Percentiles rank a stretch among this genome's conserved stretches.
phyloP scores from a whole-genome alignment of 805 yeast genomes.

The Danielia reshetovae region DNA sequence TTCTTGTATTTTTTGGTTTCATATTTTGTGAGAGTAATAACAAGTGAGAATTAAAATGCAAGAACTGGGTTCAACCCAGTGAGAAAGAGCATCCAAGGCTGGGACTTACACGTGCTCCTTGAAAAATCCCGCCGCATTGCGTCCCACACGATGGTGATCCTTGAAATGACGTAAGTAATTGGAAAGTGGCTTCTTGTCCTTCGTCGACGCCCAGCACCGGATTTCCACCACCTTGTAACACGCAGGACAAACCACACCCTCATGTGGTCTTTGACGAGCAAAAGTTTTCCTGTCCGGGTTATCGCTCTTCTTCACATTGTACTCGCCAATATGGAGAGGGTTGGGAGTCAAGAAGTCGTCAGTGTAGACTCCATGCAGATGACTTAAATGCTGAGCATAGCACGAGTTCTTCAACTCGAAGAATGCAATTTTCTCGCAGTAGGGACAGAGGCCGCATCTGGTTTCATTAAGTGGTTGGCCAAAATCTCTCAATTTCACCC shows the following conservation, averaged over 20 bases:
- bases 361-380: constrained; percentile 30
- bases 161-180: constrained; percentile 17
- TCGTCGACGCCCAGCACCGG: constrained; percentile 15
- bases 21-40: too few relatives aligned
- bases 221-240: constrained; percentile 23
- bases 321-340: constrained; percentile 21
- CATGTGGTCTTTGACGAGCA: constrained; percentile 19
- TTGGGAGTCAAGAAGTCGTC: constrained; percentile 28
- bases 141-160: constrained; percentile 11
- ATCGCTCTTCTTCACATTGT: constrained; percentile 17
- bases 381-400: constrained; percentile 33
- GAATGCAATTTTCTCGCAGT: constrained; percentile 26
- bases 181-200: constrained; percentile 14
- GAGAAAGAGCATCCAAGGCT: too few relatives aligned
- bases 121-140: too few relatives aligned
- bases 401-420: constrained; percentile 29
- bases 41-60: too few relatives aligned
- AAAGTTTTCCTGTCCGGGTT: constrained; percentile 17
- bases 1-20: too few relatives aligned
- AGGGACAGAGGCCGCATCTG: constrained; percentile 33
- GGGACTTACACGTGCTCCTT: too few relatives aligned
- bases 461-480: constrained; percentile 20
- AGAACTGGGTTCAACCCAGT: too few relatives aligned
- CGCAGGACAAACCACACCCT: constrained; percentile 29
- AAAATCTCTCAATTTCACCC: too few relatives aligned